Base-by-base conservation (phyloP, 257 asterid species). In the Jacaranda copaia region DNA sequence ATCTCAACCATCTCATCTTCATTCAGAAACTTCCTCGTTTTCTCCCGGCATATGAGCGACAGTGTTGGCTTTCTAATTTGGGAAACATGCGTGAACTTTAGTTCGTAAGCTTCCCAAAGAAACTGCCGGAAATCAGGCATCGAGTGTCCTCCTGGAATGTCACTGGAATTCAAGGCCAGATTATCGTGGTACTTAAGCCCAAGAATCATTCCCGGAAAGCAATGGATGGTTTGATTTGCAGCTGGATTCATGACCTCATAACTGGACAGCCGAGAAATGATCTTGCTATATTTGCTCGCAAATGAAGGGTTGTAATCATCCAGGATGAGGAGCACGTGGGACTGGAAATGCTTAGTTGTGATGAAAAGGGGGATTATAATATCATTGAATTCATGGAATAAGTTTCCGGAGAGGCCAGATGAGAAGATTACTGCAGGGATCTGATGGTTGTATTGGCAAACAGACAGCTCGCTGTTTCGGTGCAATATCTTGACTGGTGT, bases 351-450 rank as follows among this genome's bases (percentile, higher is more conserved):
- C 20, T 66, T 81, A 9, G 84, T 56, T 7, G 94, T 91, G 76
- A 91, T 77, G 87, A 79, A 89, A 12, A 91, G 72, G 3, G 94
- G 94, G 13, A 91, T 88, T 56, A 91, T 81, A 5, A 86, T 76
- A 75, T 91, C 93, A 53, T 85, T 89, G 84, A 91, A 77, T 32
- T 89, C 93, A 14, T 87, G 94, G 84, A 83, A 89, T 4, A 84
- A 9, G 72, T 91, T 89, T 1, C 91, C 88, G 0, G 83, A 60
- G 40, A 84, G 68, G 16, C 90, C 94, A 15, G 92, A 70, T 5
- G 92, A 88, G 81, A 87, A 88, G 45, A 87, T 73, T 1, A 85
- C 62, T 2, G 87, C 88, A 3, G 89, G 89, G 45, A 75, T 71
- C 6, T 86, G 74, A 19, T 87, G 83, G n/a, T 43, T 79, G 79